Conservation (phyloP, 495 filamentous ascomycete species). For the Chlorociboria aeruginascens region DNA sequence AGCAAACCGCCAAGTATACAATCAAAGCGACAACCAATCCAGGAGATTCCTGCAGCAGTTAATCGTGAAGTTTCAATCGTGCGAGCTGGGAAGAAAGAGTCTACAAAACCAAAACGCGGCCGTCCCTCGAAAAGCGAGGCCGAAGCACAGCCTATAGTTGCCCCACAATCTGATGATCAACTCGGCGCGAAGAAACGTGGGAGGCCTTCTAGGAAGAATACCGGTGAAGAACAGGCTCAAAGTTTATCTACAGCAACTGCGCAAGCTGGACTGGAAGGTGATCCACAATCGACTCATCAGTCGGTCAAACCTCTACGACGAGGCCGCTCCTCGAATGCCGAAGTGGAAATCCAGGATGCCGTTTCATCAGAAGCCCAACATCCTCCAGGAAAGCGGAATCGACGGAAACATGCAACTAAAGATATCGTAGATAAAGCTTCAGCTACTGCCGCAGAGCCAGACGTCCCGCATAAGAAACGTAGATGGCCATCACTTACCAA, state of each 20-base stretch:
- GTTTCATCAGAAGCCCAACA: not conserved
- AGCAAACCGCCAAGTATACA: not conserved
- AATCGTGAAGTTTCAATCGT: not conserved
- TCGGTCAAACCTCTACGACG: not conserved
- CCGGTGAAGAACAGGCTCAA: not conserved
- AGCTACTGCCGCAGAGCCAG: not conserved
- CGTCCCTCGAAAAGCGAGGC: not conserved
- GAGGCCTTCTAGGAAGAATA: not conserved
- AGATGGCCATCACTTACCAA: not conserved
- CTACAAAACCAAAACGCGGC: not conserved
- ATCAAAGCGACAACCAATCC: not conserved
- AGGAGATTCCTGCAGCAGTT: slow-evolving; percentile 1
- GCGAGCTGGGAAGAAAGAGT: not conserved
- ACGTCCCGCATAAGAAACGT: not conserved
- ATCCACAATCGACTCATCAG: no score
- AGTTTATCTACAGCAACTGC: not conserved
- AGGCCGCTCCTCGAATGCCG: not conserved
- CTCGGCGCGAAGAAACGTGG: not conserved
- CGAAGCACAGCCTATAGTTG: not conserved
- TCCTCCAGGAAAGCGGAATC: not conserved
- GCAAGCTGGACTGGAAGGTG: no score
- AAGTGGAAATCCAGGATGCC: not conserved
- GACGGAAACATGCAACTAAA: not conserved
- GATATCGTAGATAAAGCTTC: not conserved
- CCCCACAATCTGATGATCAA: not conserved